A percentile compares a stretch with the other conserved stretches of the same genome.
phyloP scores from a whole-genome alignment of 352 stramenopile genomes.

The Bremia lactucae region DNA sequence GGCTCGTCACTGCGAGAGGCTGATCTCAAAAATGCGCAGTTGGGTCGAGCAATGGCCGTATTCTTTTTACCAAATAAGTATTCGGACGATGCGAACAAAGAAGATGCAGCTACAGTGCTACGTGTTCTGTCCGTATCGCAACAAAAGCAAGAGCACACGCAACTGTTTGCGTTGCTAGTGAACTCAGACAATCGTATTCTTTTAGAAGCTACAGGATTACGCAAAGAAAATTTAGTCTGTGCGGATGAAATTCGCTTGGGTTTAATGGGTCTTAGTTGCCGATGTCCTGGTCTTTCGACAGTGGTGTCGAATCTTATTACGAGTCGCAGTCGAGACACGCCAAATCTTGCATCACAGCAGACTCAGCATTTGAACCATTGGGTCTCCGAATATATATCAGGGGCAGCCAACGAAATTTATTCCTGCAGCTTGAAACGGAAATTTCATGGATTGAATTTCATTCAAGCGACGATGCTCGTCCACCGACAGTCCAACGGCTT shows the following conservation, averaged over 20 bases:
- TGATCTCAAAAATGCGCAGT: constrained; percentile 46
- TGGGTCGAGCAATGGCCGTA: constrained; percentile 59
- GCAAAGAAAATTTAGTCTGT: constrained; percentile 65
- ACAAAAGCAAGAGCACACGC: constrained; percentile 46
- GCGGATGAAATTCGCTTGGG: constrained; percentile 70
- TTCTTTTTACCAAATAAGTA: constrained; percentile 85
- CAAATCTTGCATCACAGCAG: constrained; percentile 8
- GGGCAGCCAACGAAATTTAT: constrained; percentile 78
- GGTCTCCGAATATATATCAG: constrained; percentile 68
- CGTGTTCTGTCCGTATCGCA: constrained; percentile 70
- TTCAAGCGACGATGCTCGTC: constrained; percentile 52
- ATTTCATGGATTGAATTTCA: constrained; percentile 70
- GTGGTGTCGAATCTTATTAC: constrained; percentile 80
- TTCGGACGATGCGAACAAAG: constrained; percentile 59
- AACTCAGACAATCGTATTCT: constrained; percentile 77
- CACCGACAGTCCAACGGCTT: constrained; percentile 60
- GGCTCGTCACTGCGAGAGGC: constrained; percentile 47
- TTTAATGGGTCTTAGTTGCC: constrained; percentile 78
- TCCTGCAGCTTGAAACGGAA: constrained; percentile 39
- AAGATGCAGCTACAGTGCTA: constrained; percentile 74
- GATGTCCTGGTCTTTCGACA: constrained; percentile 70
- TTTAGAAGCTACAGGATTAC: constrained; percentile 62
- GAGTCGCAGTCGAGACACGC: constrained; percentile 44
- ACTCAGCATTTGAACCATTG: constrained; percentile 28
- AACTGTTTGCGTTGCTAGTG: constrained; percentile 75